Conservation (phyloP, 73 alveolate species). For the Tetrahymena malaccensis region DNA sequence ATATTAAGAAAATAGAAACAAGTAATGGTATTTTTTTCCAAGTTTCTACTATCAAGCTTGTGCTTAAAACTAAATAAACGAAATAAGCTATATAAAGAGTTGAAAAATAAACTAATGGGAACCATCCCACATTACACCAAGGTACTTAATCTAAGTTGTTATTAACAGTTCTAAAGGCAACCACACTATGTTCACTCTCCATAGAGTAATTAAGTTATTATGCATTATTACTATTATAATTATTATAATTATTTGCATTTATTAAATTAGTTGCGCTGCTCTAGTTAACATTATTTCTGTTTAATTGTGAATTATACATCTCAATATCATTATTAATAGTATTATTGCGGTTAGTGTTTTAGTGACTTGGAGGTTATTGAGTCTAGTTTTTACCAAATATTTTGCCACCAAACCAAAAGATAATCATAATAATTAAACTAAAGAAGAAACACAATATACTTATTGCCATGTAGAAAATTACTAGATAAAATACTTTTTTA, state of each 20-base stretch:
- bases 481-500: not conserved
- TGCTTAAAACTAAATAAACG: not conserved
- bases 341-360: not conserved
- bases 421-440: not conserved
- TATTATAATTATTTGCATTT: not conserved
- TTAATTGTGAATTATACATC: not conserved
- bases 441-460: not conserved
- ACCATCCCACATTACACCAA: not conserved
- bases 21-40: not conserved
- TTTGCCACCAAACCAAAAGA: not conserved
- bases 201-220: not conserved
- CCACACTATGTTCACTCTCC: not conserved
- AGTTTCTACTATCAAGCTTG: not conserved
- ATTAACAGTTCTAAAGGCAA: not conserved
- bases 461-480: not conserved
- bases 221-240: not conserved
- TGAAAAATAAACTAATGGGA: not conserved
- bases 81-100: not conserved
- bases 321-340: not conserved
- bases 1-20: not conserved
- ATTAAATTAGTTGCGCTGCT: not conserved
- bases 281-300: not conserved
- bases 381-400: not conserved
- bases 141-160: not conserved
- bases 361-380: not conserved